A percentile compares a stretch with the other conserved stretches of the same genome.
Evolutionary conservation across 2,329 filamentous ascomycete genomes (phyloP).

Genomic region (Aspergillus sp.): DNA sequence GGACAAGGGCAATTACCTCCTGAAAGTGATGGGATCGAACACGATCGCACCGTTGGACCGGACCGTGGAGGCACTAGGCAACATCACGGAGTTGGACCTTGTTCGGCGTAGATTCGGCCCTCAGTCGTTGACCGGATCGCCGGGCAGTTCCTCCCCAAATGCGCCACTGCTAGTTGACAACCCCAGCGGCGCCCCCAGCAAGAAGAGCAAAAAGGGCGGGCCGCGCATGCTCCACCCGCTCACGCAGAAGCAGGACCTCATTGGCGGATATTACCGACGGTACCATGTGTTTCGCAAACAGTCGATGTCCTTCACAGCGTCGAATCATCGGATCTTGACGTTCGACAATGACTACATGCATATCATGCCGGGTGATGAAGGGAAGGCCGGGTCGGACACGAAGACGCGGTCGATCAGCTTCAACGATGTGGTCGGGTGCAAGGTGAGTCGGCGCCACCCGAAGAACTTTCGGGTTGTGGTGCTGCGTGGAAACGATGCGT

Average conservation of each 20-base stretch:
- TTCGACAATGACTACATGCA: conserved; percentile 67
- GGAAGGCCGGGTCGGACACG: conserved; percentile 53
- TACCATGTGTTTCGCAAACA: conserved; percentile 66
- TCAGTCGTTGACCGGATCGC: conserved; percentile 56
- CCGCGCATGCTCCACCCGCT: conserved; percentile 46
- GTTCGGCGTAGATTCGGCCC: conserved; percentile 62
- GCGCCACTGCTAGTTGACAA: conserved; percentile 59
- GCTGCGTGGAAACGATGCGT: conserved; percentile 59
- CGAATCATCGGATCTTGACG: conserved; percentile 59
- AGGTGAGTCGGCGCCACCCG: conserved; percentile 63
- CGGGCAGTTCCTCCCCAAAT: conserved; percentile 62
- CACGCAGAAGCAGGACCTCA: conserved; percentile 48
- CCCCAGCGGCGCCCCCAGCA: conserved; percentile 27
- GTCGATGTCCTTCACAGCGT: conserved; percentile 63
- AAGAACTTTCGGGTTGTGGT: conserved; percentile 64
- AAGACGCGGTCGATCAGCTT: conserved; percentile 65
- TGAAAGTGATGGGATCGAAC: conserved; percentile 63
- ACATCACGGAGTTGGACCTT: conserved; percentile 60
- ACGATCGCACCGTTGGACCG: conserved; percentile 64
- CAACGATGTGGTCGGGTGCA: conserved; percentile 62
- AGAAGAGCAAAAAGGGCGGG: conserved; percentile 44
- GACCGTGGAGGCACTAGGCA: conserved; percentile 63
- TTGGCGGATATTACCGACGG: conserved; percentile 56
- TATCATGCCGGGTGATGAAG: conserved; percentile 58
- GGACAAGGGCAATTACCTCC: conserved; percentile 63